Base-by-base conservation (phyloP, 2,329 filamentous ascomycete genomes). In the Calonectria henricotiae region DNA sequence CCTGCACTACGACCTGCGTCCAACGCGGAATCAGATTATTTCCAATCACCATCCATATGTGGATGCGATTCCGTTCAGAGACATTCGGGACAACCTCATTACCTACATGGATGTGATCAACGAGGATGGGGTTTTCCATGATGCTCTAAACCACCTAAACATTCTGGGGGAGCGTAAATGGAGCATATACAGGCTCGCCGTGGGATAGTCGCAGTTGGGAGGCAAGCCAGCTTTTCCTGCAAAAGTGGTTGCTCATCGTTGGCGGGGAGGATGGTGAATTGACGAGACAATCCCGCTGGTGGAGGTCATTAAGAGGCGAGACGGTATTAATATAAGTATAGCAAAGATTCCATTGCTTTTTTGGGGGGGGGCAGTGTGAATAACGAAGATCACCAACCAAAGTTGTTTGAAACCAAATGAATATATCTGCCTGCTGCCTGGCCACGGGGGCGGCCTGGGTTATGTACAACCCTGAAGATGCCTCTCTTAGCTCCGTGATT, bases 161-260 rank as follows among this genome's bases (percentile, higher is more conserved):
- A 32, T 80, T 78, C 23, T 80, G 78, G 78, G 78, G 78, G 15
- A 66, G 76, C 12, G 68, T 76, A 4, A 64, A 67, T 7, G 78
- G 75, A 2, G 74, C 75, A 4, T 72, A 74, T n/a, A 76, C 75
- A 4, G 77, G 77, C 35, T 74, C 76, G 23, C 77, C 78, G 8
- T 80, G 78, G 78, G 78, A 80, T 32, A 68, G 71, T 9, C 76
- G 78, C 41, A 80, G 76, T 20, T 80, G 78, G 78, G 78, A 80
- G 47, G 78, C 76, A 8, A 78, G 69, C 5, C 76, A 77, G n/a
- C 65, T 71, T 44, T 80, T 80, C 47, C 60, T 80, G 54, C 69
- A 76, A 41, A 80, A 78, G 65, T 80, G 77, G 77, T 75, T 72
- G 68, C 64, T 73, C 20, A 69, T 80, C 9, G 74, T 79, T 30